Percentiles rank a stretch among this genome's conserved stretches.
Conservation (phyloP, 2,329 filamentous ascomycete genomes). For the Volutella citrinella region DNA sequence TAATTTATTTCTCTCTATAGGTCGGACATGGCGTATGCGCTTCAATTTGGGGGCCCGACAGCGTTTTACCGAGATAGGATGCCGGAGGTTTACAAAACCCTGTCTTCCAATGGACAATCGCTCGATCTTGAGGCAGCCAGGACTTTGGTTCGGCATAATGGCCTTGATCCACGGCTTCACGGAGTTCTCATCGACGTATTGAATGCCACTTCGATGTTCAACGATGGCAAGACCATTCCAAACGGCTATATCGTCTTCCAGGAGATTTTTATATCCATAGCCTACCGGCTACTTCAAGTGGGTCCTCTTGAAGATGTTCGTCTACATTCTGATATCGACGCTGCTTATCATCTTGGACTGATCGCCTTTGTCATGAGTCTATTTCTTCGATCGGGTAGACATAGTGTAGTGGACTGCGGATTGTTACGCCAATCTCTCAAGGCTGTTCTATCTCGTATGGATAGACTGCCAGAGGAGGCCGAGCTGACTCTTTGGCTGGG, state of each 20-base stretch:
- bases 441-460: not conserved
- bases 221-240: not conserved
- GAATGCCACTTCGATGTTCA: not conserved
- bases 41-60: slow-evolving; percentile 10
- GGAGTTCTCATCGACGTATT: slow-evolving; percentile 3
- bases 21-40: slow-evolving; percentile 8
- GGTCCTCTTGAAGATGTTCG: slow-evolving; percentile 1
- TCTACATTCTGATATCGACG: not conserved
- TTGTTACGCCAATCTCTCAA: slow-evolving; percentile 1
- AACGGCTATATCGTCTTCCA: slow-evolving; percentile 1
- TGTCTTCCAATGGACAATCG: slow-evolving; percentile 5
- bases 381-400: slow-evolving; percentile 7
- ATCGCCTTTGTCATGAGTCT: slow-evolving; percentile 7
- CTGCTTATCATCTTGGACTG: slow-evolving; percentile 9
- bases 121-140: not conserved
- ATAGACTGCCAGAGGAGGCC: too few relatives aligned
- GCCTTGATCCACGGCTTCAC: not conserved
- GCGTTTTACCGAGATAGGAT: slow-evolving; percentile 14
- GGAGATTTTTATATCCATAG: slow-evolving; percentile 10
- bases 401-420: slow-evolving; percentile 5
- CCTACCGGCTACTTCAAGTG: slow-evolving; percentile 6
- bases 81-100: not conserved
- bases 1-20: slow-evolving; percentile 2
- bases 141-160: not conserved
- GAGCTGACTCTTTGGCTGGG: slow-evolving; percentile 9